phyloP scores from a whole-genome alignment of 495 filamentous ascomycete species.

The Ramalina intermedia region DNA sequence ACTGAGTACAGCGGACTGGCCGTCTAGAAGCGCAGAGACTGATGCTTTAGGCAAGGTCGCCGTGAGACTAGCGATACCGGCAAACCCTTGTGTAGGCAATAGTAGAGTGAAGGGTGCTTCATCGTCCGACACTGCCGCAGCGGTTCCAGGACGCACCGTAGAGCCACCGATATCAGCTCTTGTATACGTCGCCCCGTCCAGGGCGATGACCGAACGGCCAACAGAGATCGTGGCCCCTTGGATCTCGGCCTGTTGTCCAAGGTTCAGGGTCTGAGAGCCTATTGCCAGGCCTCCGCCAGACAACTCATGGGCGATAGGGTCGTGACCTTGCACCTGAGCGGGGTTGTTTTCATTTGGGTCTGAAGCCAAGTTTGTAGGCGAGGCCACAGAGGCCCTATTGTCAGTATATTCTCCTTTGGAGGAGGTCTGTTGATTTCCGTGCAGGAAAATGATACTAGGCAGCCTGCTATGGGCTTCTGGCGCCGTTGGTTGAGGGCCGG shows the following conservation, averaged over 20 bases:
- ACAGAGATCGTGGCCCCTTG: neutral
- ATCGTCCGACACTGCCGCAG: neutral
- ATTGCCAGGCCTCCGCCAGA: neutral
- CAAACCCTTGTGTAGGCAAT: neutral
- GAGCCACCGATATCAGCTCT: neutral
- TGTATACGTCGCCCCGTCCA: neutral
- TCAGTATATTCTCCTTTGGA: no score
- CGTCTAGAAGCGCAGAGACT: neutral
- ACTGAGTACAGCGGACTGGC: no score
- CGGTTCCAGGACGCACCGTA: no score
- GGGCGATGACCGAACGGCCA: neutral
- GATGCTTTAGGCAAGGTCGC: neutral
- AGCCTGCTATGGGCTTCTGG: no score
- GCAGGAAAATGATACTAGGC: no score
- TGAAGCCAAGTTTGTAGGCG: no score
- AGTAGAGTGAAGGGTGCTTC: neutral
- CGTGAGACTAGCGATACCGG: neutral
- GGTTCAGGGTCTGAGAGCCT: neutral
- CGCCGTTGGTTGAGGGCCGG: no score
- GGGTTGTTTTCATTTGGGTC: neutral
- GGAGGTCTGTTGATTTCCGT: no score
- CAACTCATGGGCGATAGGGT: neutral
- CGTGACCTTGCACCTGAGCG: neutral
- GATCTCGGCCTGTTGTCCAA: neutral
- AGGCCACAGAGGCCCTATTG: no score